These are phyloP conservation scores for Debaryomyces robertsiae DNA, from an alignment of 1,139 yeast species.

Conservation along the genomic window DNA sequence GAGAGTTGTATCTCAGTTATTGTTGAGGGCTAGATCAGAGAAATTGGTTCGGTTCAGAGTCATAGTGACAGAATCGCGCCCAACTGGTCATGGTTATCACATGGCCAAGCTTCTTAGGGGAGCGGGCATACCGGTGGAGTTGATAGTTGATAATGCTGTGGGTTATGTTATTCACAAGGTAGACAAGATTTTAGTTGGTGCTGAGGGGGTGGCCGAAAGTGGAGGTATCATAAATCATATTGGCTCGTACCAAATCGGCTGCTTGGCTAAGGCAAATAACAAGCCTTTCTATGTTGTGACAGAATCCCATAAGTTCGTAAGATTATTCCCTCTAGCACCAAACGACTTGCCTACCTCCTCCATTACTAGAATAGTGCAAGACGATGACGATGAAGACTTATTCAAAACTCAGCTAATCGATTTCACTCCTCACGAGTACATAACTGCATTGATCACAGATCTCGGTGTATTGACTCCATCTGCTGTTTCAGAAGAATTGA, in stretches of 20 bases:
- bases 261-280: slow-evolving; percentile 84
- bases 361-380: slow-evolving; percentile 23
- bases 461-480: slow-evolving; percentile 95
- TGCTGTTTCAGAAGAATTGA: slow-evolving; percentile 96
- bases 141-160: slow-evolving; percentile 91
- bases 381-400: slow-evolving; percentile 33
- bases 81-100: slow-evolving; percentile 74
- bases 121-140: slow-evolving; percentile 87
- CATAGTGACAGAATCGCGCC: slow-evolving; percentile 90
- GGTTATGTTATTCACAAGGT: slow-evolving; percentile 91
- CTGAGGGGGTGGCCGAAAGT: slow-evolving; percentile 98
- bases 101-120: slow-evolving; percentile 72
- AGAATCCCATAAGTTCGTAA: slow-evolving; percentile 93
- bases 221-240: slow-evolving; percentile 97
- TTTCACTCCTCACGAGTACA: slow-evolving; percentile 93
- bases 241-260: slow-evolving; percentile 94
- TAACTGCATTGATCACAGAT: slow-evolving; percentile 95
- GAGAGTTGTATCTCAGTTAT: slow-evolving; percentile 80
- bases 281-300: slow-evolving; percentile 95
- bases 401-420: slow-evolving; percentile 60
- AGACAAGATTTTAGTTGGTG: slow-evolving; percentile 93
- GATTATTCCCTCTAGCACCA: slow-evolving; percentile 92
- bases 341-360: slow-evolving; percentile 78
- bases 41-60: slow-evolving; percentile 83
- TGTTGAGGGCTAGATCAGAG: slow-evolving; percentile 70